Conservation (phyloP, 768 basidiomycete species). For the Collybia mongolica region DNA sequence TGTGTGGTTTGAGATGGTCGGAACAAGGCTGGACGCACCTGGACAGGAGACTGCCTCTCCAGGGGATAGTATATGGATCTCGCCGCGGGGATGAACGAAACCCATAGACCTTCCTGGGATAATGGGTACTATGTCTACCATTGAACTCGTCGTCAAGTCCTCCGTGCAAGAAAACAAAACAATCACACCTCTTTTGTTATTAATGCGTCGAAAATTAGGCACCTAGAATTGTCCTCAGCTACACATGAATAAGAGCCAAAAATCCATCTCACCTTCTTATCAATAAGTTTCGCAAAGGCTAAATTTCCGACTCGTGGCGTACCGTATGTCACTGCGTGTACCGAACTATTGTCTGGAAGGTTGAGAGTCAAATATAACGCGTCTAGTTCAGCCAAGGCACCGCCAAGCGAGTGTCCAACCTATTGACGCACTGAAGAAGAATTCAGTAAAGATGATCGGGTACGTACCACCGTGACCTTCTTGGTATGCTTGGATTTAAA, state of each 20-base stretch:
- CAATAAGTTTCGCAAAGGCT: conserved; percentile 48
- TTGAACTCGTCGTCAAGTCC: conserved; percentile 1
- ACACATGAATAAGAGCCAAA: conserved; percentile 45
- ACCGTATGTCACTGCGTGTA: conserved; percentile 46
- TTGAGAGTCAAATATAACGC: conserved; percentile 45
- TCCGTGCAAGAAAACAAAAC: too few relatives aligned
- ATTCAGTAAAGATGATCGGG: conserved; percentile 1
- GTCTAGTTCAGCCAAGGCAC: conserved; percentile 50
- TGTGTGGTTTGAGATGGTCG: neutral
- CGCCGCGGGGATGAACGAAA: conserved; percentile 39
- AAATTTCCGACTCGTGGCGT: conserved; percentile 51
- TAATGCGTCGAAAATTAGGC: conserved; percentile 24
- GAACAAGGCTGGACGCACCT: conserved; percentile 18
- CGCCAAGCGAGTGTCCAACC: conserved; percentile 53
- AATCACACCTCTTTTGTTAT: conserved; percentile 32
- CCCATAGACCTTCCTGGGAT: conserved; percentile 43
- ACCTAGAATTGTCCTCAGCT: conserved; percentile 2
- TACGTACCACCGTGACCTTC: conserved; percentile 38
- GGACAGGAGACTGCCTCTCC: conserved; percentile 34
- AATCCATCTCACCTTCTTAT: conserved; percentile 32
- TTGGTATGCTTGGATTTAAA: conserved; percentile 34
- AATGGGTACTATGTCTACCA: conserved; percentile 49
- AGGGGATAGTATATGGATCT: conserved; percentile 44
- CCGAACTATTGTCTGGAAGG: conserved; percentile 34
- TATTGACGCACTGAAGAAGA: conserved; percentile 12